Evolutionary conservation across 2,329 filamentous ascomycete species (phyloP).

Genomic region (Monosporascus ibericus): DNA sequence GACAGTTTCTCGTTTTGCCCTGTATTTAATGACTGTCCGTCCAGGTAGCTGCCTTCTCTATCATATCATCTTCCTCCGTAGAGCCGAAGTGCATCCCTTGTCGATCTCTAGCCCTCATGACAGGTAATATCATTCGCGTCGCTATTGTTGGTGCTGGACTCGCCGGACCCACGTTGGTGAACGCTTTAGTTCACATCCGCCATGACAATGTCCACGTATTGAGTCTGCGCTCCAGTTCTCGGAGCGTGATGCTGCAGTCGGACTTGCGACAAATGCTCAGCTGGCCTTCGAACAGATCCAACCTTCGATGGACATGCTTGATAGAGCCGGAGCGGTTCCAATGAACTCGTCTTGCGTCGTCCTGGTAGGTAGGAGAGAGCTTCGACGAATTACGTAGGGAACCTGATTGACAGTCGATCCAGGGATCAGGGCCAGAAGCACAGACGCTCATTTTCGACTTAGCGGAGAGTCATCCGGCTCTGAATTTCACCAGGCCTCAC

Average conservation of each 20-base stretch:
- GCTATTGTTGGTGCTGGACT: constrained; percentile 4
- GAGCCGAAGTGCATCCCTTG: too few species aligned
- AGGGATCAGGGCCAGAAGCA: constrained; percentile 5
- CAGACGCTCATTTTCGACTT: neutral
- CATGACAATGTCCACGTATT: constrained; percentile 1
- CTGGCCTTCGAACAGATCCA: neutral
- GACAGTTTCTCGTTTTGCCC: too few species aligned
- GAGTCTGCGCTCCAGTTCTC: constrained; percentile 6
- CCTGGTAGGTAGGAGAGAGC: neutral
- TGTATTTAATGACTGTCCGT: too few species aligned
- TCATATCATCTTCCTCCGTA: too few species aligned
- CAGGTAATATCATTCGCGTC: neutral
- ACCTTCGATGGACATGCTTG: neutral
- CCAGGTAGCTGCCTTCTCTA: too few species aligned
- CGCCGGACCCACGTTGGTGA: constrained; percentile 1
- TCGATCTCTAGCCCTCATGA: neutral
- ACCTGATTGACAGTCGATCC: neutral
- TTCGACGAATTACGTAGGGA: neutral
- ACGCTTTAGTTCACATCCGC: constrained; percentile 1
- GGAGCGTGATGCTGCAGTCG: constrained; percentile 2
- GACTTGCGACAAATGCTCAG: neutral
- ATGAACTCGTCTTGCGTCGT: constrained; percentile 1
- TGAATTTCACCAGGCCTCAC: constrained; percentile 2
- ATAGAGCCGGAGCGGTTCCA: constrained; percentile 3
- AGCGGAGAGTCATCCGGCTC: neutral